These are phyloP conservation scores for Candida quercuum DNA, from an alignment of 805 yeast species.

Conservation along the genomic window DNA sequence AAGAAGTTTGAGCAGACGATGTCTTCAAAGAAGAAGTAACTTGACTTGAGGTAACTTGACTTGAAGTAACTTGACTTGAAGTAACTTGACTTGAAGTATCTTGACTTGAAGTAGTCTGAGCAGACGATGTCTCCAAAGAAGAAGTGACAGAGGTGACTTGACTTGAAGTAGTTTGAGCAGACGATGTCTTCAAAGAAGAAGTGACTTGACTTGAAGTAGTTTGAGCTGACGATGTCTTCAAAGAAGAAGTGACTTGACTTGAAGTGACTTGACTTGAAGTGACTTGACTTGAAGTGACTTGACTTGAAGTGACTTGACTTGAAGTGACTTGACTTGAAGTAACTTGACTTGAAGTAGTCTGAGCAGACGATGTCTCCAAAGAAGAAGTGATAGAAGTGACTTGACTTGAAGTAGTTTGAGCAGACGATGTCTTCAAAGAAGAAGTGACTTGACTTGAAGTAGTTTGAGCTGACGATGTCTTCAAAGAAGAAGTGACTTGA, in stretches of 20 bases:
- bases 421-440: not conserved
- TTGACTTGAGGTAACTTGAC: not conserved
- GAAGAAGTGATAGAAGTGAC: not conserved
- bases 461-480: not conserved
- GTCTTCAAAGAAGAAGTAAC: not conserved
- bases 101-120: too few relatives aligned
- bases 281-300: not conserved
- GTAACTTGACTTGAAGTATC: not conserved
- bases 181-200: not conserved
- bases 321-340: not conserved
- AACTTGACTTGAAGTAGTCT: not conserved
- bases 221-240: too few relatives aligned
- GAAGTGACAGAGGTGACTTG: not conserved
- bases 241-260: not conserved
- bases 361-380: too few relatives aligned
- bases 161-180: slow-evolving; percentile 15
- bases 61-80: not conserved
- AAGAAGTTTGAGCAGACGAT: too few relatives aligned
- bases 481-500: not conserved
- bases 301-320: not conserved
- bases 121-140: too few relatives aligned
- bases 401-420: not conserved
- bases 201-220: not conserved
- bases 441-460: too few relatives aligned
- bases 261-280: not conserved